A percentile compares a stretch with the other conserved stretches of the same genome.
Evolutionary conservation across 345 rosid genomes (phyloP).

Genomic region (Pistacia integerrima): DNA sequence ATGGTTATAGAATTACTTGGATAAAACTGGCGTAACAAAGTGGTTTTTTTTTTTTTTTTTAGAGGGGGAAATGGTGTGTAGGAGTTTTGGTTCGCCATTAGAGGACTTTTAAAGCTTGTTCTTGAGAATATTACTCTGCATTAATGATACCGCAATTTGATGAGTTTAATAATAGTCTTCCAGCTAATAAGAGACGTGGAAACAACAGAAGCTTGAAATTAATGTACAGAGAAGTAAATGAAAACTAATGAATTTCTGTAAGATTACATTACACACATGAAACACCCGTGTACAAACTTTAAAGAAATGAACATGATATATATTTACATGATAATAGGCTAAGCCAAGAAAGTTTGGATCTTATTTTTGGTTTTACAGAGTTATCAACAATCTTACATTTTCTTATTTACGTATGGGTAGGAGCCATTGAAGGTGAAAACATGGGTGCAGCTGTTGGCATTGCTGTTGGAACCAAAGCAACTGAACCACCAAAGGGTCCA

Average conservation of each 20-base stretch:
- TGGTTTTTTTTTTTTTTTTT: no score
- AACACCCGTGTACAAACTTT: background rate
- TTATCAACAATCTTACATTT: constrained; percentile 4
- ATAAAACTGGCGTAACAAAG: no score
- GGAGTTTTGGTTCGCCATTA: no score
- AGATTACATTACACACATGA: background rate
- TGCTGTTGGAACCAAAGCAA: constrained; percentile 24
- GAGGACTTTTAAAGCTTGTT: no score
- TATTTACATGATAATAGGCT: background rate
- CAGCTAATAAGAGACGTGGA: no score
- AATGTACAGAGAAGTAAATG: no score
- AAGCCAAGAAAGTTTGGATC: background rate
- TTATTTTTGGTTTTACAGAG: constrained; percentile 22
- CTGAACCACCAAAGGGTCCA: constrained; percentile 10
- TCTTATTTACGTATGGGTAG: constrained; percentile 32
- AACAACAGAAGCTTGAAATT: no score
- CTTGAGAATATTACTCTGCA: no score
- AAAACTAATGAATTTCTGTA: background rate
- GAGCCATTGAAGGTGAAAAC: constrained; percentile 52
- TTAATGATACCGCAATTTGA: no score
- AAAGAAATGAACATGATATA: background rate
- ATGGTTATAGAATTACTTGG: no score
- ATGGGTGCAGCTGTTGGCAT: constrained; percentile 39
- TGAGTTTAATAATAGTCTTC: no score
- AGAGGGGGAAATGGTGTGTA: no score